Conservation (phyloP, 2,329 filamentous ascomycete genomes). For the Didymella glomerata region DNA sequence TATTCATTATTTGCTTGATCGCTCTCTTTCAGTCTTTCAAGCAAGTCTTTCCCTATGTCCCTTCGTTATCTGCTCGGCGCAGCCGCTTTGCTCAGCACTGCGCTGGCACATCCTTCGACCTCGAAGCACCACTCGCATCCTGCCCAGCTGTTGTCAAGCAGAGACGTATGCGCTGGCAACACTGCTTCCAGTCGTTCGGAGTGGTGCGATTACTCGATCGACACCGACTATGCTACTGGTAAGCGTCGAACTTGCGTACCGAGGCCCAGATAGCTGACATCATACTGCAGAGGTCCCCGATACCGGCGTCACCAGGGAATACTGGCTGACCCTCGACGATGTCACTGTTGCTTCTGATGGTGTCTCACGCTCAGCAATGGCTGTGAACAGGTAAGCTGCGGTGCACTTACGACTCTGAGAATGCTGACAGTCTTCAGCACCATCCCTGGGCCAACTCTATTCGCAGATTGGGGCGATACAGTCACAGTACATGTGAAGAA, state of each 20-base stretch:
- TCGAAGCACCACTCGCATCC: constrained; percentile 7
- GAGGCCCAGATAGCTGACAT: constrained; percentile 1
- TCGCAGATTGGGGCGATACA: constrained; percentile 53
- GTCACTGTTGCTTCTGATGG: constrained; percentile 63
- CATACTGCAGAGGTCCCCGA: constrained; percentile 51
- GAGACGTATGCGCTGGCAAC: constrained; percentile 44
- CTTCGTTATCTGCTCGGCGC: constrained; percentile 7
- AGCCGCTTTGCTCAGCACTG: constrained; percentile 5
- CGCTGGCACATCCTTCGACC: constrained; percentile 8
- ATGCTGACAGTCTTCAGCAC: constrained; percentile 31
- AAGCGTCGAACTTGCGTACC: neutral
- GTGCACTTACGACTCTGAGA: neutral
- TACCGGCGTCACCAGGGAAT: constrained; percentile 64
- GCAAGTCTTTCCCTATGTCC: constrained; percentile 5
- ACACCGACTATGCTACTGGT: constrained; percentile 61
- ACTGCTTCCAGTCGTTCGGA: constrained; percentile 39
- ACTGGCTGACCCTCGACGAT: constrained; percentile 55
- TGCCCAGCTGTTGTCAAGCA: constrained; percentile 14
- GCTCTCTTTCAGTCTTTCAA: neutral
- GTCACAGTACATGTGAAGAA: constrained; percentile 51
- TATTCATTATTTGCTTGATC: neutral
- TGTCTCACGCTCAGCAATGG: constrained; percentile 51
- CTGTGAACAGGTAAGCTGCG: constrained; percentile 47
- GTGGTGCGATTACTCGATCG: constrained; percentile 60
- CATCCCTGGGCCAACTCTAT: constrained; percentile 56